Percentiles rank a stretch among this genome's conserved stretches.
These are phyloP conservation scores for Xylaria flabelliformis DNA, from an alignment of 495 filamentous ascomycete genomes.

Conservation along the genomic window DNA sequence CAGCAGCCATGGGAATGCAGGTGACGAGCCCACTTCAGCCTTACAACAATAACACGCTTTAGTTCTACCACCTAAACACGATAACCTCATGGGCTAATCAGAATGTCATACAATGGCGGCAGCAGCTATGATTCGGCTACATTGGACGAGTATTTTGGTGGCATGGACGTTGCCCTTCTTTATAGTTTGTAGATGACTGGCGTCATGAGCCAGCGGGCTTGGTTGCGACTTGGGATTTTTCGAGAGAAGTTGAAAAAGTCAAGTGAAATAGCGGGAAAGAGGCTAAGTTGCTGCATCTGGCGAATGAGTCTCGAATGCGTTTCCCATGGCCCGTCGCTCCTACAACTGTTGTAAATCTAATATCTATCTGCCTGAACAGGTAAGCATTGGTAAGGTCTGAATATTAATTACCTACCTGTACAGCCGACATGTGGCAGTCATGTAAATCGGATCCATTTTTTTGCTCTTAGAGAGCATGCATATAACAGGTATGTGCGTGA, in stretches of 20 bases:
- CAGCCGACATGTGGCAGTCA: neutral
- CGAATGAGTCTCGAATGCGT: neutral
- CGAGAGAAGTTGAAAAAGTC: neutral
- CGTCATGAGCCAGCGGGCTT: conserved; percentile 4
- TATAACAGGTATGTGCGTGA: neutral
- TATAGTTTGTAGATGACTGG: neutral
- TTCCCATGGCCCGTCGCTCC: neutral
- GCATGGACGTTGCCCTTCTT: neutral
- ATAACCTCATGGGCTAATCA: neutral
- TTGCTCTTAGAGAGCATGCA: neutral
- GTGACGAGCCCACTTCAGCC: neutral
- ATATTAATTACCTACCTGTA: neutral
- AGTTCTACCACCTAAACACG: neutral
- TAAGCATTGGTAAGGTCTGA: conserved; percentile 12
- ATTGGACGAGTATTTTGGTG: neutral
- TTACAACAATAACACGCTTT: neutral
- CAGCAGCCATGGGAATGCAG: conserved; percentile 15
- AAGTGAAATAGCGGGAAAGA: neutral
- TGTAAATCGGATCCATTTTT: too few species aligned
- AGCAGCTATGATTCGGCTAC: conserved; percentile 4
- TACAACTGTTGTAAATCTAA: neutral
- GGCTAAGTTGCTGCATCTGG: neutral
- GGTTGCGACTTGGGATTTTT: conserved; percentile 3
- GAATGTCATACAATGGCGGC: neutral
- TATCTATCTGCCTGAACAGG: conserved; percentile 1